Base-by-base conservation (phyloP, 148 eudicot genomes). In the Agrostemma githago region DNA sequence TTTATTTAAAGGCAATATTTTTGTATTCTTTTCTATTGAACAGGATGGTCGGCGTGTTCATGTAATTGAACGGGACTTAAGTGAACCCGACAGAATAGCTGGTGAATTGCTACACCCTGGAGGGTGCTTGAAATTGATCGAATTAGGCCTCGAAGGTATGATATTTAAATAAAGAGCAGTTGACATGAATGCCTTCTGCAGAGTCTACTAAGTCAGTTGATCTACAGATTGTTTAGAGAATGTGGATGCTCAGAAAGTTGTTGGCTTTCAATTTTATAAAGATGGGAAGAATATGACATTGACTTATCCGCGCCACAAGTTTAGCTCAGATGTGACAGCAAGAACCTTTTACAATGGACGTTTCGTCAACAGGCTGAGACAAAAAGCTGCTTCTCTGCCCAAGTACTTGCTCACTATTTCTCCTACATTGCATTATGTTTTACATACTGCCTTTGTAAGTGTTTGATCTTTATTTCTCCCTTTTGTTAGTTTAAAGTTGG, bases 31-130 rank as follows among this genome's bases (percentile, higher is more conserved):
- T 38, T 59, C 68, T 59, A 71, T 74, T 8, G 43, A 67, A 72
- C 83, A 91, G 96, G 96, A 91, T 61, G 96, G 96, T 9, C 87
- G 96, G 0, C 75, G 76, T 48, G 93, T 91, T 43, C 91, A 71
- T 74, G 91, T 91, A 62, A 87, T 91, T 40, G 96, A 91, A 83
- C 88, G 93, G 73, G 96, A 91, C 74, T 77, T 91, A 61, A 82
- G 64, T 63, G 87, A 86, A 58, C 96, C 89, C 0, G 88, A 89
- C 63, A 83, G 93, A 58, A 89, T 91, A 40, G 89, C 86, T 62
- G 93, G 96, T 57, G 96, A 91, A 78, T 84, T 91, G 21, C 83
- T 91, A 44, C 96, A 91, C 57, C 93, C 93, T 14, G 96, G 96
- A 75, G 96, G 96, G 61, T 91, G 89, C 67, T 74, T 89, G 63